Percentiles rank a stretch among this genome's conserved stretches.
These are phyloP conservation scores for Pichiaceae sp. DNA, from an alignment of 1,139 yeast species.

Conservation along the genomic window DNA sequence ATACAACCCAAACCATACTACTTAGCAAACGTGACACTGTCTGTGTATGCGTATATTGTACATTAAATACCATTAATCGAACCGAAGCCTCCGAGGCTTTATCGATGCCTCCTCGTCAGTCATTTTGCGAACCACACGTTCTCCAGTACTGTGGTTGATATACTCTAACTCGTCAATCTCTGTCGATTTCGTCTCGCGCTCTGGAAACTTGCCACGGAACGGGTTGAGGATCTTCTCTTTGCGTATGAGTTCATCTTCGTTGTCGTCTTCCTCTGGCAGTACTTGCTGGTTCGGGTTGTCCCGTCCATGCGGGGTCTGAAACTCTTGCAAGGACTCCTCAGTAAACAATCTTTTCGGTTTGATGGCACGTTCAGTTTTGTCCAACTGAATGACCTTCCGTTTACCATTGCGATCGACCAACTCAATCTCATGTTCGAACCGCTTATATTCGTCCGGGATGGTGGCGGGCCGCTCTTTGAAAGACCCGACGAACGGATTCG, in stretches of 20 bases:
- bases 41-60: too few relatives aligned
- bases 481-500: slow-evolving; percentile 16
- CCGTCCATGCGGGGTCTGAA: slow-evolving; percentile 3
- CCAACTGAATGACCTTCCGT: slow-evolving; percentile 12
- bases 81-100: slow-evolving; percentile 16
- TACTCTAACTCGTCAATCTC: slow-evolving; percentile 11
- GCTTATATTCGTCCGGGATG: slow-evolving; percentile 7
- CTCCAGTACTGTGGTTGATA: slow-evolving; percentile 17
- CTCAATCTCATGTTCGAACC: slow-evolving; percentile 20
- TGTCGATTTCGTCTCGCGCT: neutral
- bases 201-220: slow-evolving; percentile 8
- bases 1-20: too few relatives aligned
- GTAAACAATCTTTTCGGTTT: slow-evolving; percentile 17
- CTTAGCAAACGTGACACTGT: too few relatives aligned
- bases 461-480: neutral
- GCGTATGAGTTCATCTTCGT: slow-evolving; percentile 11
- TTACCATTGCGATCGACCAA: slow-evolving; percentile 21
- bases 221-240: slow-evolving; percentile 18
- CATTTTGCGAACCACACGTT: slow-evolving; percentile 10
- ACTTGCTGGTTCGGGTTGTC: neutral
- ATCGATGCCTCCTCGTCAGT: slow-evolving; percentile 15
- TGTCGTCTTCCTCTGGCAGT: slow-evolving; percentile 1
- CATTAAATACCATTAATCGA: slow-evolving; percentile 9
- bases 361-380: slow-evolving; percentile 15
- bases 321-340: neutral